Conservation (phyloP, 1,139 yeast genomes). For the Yamadazyma blattariae region DNA sequence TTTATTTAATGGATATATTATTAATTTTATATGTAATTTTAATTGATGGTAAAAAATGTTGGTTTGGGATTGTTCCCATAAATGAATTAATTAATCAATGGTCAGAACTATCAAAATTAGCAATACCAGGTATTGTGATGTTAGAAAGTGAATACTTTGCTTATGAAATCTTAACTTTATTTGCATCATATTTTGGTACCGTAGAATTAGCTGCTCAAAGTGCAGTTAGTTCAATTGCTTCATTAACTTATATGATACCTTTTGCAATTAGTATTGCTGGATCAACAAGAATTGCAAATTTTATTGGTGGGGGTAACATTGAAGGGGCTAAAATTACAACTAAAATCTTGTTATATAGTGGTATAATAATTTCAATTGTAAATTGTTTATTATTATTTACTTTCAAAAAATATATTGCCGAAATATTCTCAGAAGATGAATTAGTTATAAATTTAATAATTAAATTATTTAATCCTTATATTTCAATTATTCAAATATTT, state of each 20-base stretch:
- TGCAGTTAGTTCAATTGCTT: slow-evolving; percentile 78
- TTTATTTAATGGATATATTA: slow-evolving; percentile 64
- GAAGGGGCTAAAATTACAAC: slow-evolving; percentile 64
- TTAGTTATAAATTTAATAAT: slow-evolving; percentile 53
- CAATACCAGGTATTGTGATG: slow-evolving; percentile 74
- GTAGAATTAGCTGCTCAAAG: slow-evolving; percentile 85
- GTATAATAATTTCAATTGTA: slow-evolving; percentile 53
- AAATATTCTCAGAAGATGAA: slow-evolving; percentile 65
- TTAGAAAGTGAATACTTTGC: slow-evolving; percentile 73
- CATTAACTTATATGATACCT: slow-evolving; percentile 80
- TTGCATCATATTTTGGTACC: slow-evolving; percentile 81
- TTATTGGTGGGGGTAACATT: slow-evolving; percentile 74
- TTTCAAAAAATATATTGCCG: slow-evolving; percentile 58
- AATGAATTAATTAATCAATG: slow-evolving; percentile 54
- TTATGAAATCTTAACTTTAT: slow-evolving; percentile 66
- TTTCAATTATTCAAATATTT: slow-evolving; percentile 69
- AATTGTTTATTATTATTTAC: slow-evolving; percentile 54
- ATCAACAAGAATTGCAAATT: slow-evolving; percentile 84
- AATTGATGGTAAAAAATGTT: slow-evolving; percentile 67
- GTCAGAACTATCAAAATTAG: slow-evolving; percentile 56
- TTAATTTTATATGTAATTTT: slow-evolving; percentile 52
- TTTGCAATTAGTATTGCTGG: slow-evolving; percentile 87
- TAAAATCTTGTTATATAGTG: slow-evolving; percentile 57
- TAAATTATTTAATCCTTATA: slow-evolving; percentile 59
- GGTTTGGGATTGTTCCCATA: slow-evolving; percentile 57